Evolutionary conservation across 2,329 filamentous ascomycete genomes (phyloP).

Genomic region (Fusarium pilosicola): DNA sequence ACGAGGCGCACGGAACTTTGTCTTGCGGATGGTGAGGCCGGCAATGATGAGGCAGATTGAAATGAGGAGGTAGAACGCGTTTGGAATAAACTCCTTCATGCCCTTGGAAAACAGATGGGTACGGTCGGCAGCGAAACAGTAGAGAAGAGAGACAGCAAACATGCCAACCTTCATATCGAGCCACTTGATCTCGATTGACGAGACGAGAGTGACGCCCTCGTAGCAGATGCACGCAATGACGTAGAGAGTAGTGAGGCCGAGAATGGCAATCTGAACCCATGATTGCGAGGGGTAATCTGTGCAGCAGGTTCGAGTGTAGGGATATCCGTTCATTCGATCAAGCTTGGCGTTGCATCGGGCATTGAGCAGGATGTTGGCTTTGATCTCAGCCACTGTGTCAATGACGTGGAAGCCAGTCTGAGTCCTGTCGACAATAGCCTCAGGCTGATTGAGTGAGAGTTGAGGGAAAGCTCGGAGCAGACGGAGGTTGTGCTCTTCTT

Average conservation of each 20-base stretch:
- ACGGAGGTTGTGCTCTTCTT: constrained; percentile 31
- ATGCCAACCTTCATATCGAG: constrained; percentile 42
- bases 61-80: constrained; percentile 32
- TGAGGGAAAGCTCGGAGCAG: constrained; percentile 35
- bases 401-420: constrained; percentile 47
- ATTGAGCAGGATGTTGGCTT: constrained; percentile 60
- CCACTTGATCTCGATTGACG: constrained; percentile 12
- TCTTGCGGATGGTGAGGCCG: constrained; percentile 32
- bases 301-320: constrained; percentile 64
- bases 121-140: constrained; percentile 44
- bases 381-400: constrained; percentile 45
- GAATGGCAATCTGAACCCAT: constrained; percentile 38
- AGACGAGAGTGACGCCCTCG: constrained; percentile 28
- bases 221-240: constrained; percentile 31
- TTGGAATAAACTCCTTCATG: constrained; percentile 35
- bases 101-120: constrained; percentile 45
- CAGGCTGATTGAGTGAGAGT: constrained; percentile 31
- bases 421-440: constrained; percentile 34
- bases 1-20: constrained; percentile 22
- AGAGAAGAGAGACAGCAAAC: constrained; percentile 42
- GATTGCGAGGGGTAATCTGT: constrained; percentile 52
- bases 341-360: constrained; percentile 60
- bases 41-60: constrained; percentile 16
- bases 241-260: constrained; percentile 34
- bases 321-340: constrained; percentile 48